Base-by-base conservation (phyloP, 2,329 filamentous ascomycete genomes). In the Aspergillus sp. region DNA sequence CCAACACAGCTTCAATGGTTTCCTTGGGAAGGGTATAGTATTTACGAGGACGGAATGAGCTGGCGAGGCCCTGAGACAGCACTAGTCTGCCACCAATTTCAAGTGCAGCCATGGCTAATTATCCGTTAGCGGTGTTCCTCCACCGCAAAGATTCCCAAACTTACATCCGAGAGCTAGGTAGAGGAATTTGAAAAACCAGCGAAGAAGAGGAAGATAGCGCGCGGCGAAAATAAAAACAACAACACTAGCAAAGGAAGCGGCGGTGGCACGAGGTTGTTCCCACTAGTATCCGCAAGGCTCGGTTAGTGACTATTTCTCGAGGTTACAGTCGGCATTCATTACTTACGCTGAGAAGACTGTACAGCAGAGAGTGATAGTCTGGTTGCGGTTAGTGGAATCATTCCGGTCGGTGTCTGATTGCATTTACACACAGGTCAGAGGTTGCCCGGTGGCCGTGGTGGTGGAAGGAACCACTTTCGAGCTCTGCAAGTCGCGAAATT, bases 311-410 rank as follows among this genome's bases (percentile, higher is more conserved):
- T 24, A 24, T 40, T 41, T 33, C 20, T 22, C 27, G 17, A n/a
- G 20, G 20, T 40, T 17, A 22, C 41, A 45, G 15, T 30, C 30
- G 33, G 15, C 42, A 11, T 11, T 27, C 5, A 51, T 15, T 42
- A 75, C 81, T 72, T 68, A 83, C 81, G 77, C 84, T 87, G 67
- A 88, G 71, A 48, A 88, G 79, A 65, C 83, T 84, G 74, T 88
- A 87, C 75, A 88, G 82, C 76, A 86, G 77, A 65, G 84, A 87
- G 73, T 88, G 86, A 74, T 87, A 88, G 74, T 86, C 81, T 83
- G 56, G 52, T 17, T n/a, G 19, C 54, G 9, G 53, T 70, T 53
- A 68, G 63, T 51, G 49, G 53, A 56, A 46, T 17, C 12, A 39
- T 41, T 46, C 40, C 45, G 47, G n/a, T 42, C 41, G 13, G 27